A percentile compares a stretch with the other conserved stretches of the same genome.
Evolutionary conservation across 371 early-diverging fungal species (phyloP).

Genomic region (Globomyces sp.): DNA sequence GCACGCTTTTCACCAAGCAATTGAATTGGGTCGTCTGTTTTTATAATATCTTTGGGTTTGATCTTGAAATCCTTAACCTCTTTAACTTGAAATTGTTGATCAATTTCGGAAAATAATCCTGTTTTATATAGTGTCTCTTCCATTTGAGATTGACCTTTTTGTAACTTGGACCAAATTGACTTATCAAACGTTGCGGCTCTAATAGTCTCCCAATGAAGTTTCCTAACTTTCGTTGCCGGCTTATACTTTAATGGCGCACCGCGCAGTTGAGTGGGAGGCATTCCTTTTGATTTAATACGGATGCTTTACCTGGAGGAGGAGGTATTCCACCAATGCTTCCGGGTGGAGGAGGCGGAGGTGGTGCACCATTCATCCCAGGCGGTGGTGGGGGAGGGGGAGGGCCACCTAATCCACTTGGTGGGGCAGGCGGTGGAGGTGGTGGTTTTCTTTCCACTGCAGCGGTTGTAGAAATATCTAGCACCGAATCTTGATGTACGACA

Average conservation of each 20-base stretch:
- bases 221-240: neutral
- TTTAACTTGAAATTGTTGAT: neutral
- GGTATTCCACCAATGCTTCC: neutral
- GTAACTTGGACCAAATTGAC: conserved; percentile 1
- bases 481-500: neutral
- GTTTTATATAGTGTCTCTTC: neutral
- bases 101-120: neutral
- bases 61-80: neutral
- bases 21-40: neutral
- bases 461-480: neutral
- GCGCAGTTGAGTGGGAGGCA: neutral
- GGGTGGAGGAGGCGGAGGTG: neutral
- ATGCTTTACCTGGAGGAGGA: neutral
- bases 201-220: conserved; percentile 1
- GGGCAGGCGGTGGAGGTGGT: neutral
- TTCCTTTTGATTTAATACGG: neutral
- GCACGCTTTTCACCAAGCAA: conserved; percentile 1
- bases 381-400: conserved; percentile 11
- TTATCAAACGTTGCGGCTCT: neutral
- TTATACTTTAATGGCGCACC: neutral
- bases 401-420: neutral
- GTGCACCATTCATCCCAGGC: neutral
- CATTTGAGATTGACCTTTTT: neutral
- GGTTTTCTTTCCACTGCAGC: neutral
- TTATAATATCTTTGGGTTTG: neutral